A percentile compares a stretch with the other conserved stretches of the same genome.
These are phyloP conservation scores for Myochromella boudieri DNA, from an alignment of 768 basidiomycete species.

Conservation along the genomic window DNA sequence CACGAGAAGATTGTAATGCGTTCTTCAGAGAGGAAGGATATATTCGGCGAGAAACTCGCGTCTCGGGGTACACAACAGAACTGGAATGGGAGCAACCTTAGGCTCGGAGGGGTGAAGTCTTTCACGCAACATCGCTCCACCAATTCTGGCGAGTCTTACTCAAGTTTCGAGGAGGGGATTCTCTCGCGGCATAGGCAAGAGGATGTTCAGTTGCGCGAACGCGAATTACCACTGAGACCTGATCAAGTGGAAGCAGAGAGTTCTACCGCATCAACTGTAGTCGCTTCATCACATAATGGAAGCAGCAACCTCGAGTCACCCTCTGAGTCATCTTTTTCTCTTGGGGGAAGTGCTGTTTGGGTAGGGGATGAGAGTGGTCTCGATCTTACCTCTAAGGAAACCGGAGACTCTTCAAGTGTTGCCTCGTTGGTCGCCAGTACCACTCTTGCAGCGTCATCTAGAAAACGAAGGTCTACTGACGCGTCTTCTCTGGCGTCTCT, in stretches of 20 bases:
- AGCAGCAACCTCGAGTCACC: slow-evolving; percentile 49
- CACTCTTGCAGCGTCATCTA: slow-evolving; percentile 42
- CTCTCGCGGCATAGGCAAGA: slow-evolving; percentile 43
- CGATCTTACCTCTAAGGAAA: slow-evolving; percentile 48
- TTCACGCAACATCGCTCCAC: slow-evolving; percentile 44
- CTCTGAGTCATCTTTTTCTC: slow-evolving; percentile 71
- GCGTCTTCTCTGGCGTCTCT: slow-evolving; percentile 74
- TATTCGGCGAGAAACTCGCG: slow-evolving; percentile 83
- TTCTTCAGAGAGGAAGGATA: slow-evolving; percentile 85
- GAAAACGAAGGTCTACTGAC: slow-evolving; percentile 67
- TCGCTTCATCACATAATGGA: slow-evolving; percentile 25
- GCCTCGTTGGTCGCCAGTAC: slow-evolving; percentile 37
- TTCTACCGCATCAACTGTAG: slow-evolving; percentile 24
- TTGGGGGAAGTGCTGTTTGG: slow-evolving; percentile 84
- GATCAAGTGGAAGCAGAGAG: slow-evolving; percentile 39
- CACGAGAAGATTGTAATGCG: slow-evolving; percentile 89
- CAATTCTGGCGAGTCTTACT: slow-evolving; percentile 60
- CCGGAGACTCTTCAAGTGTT: slow-evolving; percentile 42
- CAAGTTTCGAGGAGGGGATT: slow-evolving; percentile 71
- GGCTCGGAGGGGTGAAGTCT: slow-evolving; percentile 25
- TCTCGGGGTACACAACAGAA: slow-evolving; percentile 24
- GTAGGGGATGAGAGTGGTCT: slow-evolving; percentile 72
- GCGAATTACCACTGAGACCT: slow-evolving; percentile 24
- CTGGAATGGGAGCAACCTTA: slow-evolving; percentile 24
- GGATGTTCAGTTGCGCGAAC: slow-evolving; percentile 35